Evolutionary conservation across 1,284 basidiomycete genomes (phyloP).

Genomic region (Limonomyces culmigenus): DNA sequence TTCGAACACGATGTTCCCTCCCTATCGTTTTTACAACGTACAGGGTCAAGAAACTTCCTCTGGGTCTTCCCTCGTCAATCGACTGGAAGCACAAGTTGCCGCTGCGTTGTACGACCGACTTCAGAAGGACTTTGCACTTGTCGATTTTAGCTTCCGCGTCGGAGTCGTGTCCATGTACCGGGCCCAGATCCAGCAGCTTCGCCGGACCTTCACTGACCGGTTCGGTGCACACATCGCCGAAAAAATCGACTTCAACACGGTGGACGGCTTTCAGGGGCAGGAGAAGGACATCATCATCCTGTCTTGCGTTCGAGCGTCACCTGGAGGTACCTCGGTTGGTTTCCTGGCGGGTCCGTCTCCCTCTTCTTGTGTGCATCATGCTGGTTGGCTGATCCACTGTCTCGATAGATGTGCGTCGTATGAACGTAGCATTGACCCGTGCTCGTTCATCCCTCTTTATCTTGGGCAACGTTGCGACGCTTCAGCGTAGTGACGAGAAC

Average conservation of each 20-base stretch:
- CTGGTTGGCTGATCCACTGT: constrained; percentile 2
- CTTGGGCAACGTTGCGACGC: constrained; percentile 76
- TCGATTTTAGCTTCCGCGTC: constrained; percentile 64
- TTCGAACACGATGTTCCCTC: constrained; percentile 57
- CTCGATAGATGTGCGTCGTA: constrained; percentile 58
- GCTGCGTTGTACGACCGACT: constrained; percentile 70
- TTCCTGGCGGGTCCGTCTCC: constrained; percentile 60
- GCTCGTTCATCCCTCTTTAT: constrained; percentile 91
- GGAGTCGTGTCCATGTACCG: constrained; percentile 95
- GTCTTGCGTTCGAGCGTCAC: constrained; percentile 83
- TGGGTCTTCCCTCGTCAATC: constrained; percentile 70
- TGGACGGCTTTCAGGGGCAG: constrained; percentile 96
- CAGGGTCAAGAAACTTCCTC: constrained; percentile 35
- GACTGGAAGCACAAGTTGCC: constrained; percentile 62
- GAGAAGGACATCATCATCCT: constrained; percentile 95
- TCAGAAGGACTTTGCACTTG: constrained; percentile 40
- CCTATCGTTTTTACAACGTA: constrained; percentile 85
- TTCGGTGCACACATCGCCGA: constrained; percentile 64
- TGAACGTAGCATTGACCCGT: constrained; percentile 97
- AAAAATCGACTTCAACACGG: constrained; percentile 89
- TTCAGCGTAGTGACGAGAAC: constrained; percentile 68
- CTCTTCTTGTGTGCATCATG: constrained; percentile 5
- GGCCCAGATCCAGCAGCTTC: constrained; percentile 75
- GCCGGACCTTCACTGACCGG: constrained; percentile 47
- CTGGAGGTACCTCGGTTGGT: constrained; percentile 68